These are phyloP conservation scores for Manihot esculenta DNA, from an alignment of 441 rosid species.

Conservation along the genomic window DNA sequence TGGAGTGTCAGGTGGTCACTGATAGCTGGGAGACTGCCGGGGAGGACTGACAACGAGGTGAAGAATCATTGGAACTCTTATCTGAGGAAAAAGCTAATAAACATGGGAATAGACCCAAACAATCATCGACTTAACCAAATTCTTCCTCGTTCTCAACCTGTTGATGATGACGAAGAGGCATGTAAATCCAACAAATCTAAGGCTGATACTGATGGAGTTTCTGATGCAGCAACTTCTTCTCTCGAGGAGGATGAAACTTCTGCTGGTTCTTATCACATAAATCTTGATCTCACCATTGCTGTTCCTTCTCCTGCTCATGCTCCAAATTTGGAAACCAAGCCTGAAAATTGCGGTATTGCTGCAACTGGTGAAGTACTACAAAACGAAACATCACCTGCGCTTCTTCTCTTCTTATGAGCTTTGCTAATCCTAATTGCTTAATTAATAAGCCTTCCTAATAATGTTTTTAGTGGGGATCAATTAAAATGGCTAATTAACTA, in stretches of 20 bases:
- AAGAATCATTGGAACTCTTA: slow-evolving; percentile 51
- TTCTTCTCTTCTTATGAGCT: slow-evolving; percentile 31
- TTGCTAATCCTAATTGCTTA: no score
- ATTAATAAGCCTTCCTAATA: no score
- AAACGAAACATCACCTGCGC: slow-evolving; percentile 24
- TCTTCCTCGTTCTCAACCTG: slow-evolving; percentile 21
- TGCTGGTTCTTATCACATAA: slow-evolving; percentile 27
- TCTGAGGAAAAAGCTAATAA: slow-evolving; percentile 32
- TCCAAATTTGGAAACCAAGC: slow-evolving; percentile 5
- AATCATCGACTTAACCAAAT: slow-evolving; percentile 36
- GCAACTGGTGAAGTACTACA: not conserved
- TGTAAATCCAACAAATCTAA: slow-evolving; percentile 3
- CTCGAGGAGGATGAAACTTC: slow-evolving; percentile 28
- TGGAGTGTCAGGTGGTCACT: slow-evolving; percentile 45
- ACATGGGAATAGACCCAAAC: slow-evolving; percentile 42
- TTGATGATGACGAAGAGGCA: not conserved
- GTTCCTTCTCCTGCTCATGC: slow-evolving; percentile 16
- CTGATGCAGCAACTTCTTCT: slow-evolving; percentile 30
- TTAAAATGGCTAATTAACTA: no score
- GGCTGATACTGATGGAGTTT: slow-evolving; percentile 19
- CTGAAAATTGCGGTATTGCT: not conserved
- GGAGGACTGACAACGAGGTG: slow-evolving; percentile 49
- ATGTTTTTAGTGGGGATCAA: no score
- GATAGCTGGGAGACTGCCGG: slow-evolving; percentile 49
- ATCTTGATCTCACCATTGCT: slow-evolving; percentile 40